Percentiles rank a stretch among this genome's conserved stretches.
These are phyloP conservation scores for Quercus cerris DNA, from an alignment of 306 rosid species.

Conservation along the genomic window DNA sequence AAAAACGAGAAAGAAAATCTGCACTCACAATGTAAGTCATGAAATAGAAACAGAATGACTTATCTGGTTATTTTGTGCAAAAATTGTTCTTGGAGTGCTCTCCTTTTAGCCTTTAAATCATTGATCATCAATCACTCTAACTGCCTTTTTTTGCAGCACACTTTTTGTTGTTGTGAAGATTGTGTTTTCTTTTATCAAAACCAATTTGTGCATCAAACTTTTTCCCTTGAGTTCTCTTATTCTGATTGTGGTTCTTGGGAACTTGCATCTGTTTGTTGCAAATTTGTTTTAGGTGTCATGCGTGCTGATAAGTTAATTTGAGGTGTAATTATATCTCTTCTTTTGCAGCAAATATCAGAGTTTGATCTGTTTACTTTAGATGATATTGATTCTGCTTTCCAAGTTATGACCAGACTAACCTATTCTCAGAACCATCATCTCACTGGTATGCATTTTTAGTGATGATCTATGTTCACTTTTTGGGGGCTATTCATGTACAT, in stretches of 20 bases:
- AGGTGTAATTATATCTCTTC: slow-evolving; percentile 4
- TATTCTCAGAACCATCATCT: slow-evolving; percentile 95
- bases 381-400: slow-evolving; percentile 92
- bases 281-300: not conserved
- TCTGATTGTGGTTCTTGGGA: not conserved
- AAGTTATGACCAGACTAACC: slow-evolving; percentile 74
- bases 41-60: not conserved
- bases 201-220: no score
- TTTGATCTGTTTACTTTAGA: slow-evolving; percentile 85
- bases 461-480: not conserved
- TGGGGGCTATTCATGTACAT: not conserved
- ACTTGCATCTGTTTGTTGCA: not conserved
- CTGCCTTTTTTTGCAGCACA: not conserved
- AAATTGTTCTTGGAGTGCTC: not conserved
- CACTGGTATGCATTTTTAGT: slow-evolving; percentile 44
- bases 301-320: slow-evolving; percentile 17
- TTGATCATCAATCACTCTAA: not conserved
- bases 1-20: not conserved
- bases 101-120: not conserved
- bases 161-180: not conserved
- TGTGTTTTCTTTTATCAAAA: no score
- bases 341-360: slow-evolving; percentile 90
- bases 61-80: not conserved
- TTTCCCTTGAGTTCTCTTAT: not conserved
- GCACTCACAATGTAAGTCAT: not conserved